Conservation (phyloP, 1,284 basidiomycete species). For the Amylostereum areolatum region DNA sequence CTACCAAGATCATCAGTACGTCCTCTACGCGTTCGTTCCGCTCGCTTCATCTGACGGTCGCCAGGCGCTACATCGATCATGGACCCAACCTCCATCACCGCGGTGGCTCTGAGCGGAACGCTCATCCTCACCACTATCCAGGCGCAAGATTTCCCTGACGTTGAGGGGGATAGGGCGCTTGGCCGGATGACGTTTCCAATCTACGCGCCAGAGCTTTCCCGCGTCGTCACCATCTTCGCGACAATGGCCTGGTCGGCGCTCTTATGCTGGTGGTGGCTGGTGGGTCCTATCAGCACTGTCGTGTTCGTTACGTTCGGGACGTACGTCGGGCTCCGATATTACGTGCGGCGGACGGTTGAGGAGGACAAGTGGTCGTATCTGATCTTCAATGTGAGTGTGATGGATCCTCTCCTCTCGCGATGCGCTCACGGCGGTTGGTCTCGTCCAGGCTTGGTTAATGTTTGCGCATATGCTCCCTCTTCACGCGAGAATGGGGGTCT, state of each 20-base stretch:
- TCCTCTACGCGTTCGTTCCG: slow-evolving; percentile 1
- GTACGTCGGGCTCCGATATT: slow-evolving; percentile 21
- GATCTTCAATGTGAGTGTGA: slow-evolving; percentile 21
- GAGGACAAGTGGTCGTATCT: slow-evolving; percentile 20
- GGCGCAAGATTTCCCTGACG: slow-evolving; percentile 30
- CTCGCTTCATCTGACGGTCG: neutral
- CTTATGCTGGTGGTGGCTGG: no score
- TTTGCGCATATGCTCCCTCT: slow-evolving; percentile 11
- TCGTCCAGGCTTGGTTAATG: slow-evolving; percentile 11
- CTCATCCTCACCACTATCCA: slow-evolving; percentile 29
- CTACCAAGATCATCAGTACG: slow-evolving; percentile 24
- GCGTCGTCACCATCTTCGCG: slow-evolving; percentile 18
- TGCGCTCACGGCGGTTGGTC: slow-evolving; percentile 5
- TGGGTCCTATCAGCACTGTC: slow-evolving; percentile 6
- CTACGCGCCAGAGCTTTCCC: slow-evolving; percentile 22
- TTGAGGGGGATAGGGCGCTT: slow-evolving; percentile 23
- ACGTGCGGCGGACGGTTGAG: slow-evolving; percentile 11
- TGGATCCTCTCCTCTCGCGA: slow-evolving; percentile 1
- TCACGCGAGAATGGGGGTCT: slow-evolving; percentile 10
- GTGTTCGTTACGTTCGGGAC: slow-evolving; percentile 19
- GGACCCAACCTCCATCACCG: slow-evolving; percentile 8
- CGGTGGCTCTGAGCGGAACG: slow-evolving; percentile 21
- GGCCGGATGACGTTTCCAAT: slow-evolving; percentile 29
- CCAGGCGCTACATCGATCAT: no score
- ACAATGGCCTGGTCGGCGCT: slow-evolving; percentile 21